phyloP scores from a whole-genome alignment of 2,329 filamentous ascomycete species.

The Gyromitra esculenta region DNA sequence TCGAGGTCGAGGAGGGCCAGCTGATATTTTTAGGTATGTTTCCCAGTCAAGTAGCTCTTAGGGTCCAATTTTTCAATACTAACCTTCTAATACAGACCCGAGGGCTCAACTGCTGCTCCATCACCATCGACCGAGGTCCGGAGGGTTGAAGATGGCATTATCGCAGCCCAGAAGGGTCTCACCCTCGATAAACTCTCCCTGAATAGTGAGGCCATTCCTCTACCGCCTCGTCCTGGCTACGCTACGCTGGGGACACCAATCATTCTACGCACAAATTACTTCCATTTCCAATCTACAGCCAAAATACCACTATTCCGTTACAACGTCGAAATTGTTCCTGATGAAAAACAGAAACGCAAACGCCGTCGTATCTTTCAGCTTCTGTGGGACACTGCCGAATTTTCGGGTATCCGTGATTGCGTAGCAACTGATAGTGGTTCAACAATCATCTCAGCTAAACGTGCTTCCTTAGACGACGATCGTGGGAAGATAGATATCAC shows the following conservation, averaged over 20 bases:
- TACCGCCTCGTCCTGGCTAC: constrained; percentile 60
- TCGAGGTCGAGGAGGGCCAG: constrained; percentile 49
- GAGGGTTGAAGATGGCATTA: constrained; percentile 57
- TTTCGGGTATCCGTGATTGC: constrained; percentile 56
- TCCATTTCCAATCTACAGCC: constrained; percentile 60
- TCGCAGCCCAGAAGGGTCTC: constrained; percentile 39
- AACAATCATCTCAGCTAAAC: constrained; percentile 59
- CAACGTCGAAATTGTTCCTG: constrained; percentile 59
- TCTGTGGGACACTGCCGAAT: constrained; percentile 60
- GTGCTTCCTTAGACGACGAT: constrained; percentile 56
- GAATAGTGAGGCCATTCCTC: constrained; percentile 5
- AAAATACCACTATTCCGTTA: constrained; percentile 62
- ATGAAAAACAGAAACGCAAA: constrained; percentile 62
- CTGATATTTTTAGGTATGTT: constrained; percentile 41
- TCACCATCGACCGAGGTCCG: constrained; percentile 35
- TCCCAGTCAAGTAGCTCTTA: constrained; percentile 16
- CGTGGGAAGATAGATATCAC: constrained; percentile 57
- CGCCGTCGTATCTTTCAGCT: constrained; percentile 64
- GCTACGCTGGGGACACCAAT: constrained; percentile 61
- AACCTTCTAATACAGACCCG: constrained; percentile 54
- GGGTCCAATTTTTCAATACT: constrained; percentile 12
- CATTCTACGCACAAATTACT: constrained; percentile 63
- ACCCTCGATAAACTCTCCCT: constrained; percentile 22
- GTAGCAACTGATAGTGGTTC: constrained; percentile 62
- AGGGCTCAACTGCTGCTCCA: constrained; percentile 51